Percentiles rank a stretch among this genome's conserved stretches.
phyloP scores from a whole-genome alignment of 495 filamentous ascomycete species.

The Apodospora peruviana region DNA sequence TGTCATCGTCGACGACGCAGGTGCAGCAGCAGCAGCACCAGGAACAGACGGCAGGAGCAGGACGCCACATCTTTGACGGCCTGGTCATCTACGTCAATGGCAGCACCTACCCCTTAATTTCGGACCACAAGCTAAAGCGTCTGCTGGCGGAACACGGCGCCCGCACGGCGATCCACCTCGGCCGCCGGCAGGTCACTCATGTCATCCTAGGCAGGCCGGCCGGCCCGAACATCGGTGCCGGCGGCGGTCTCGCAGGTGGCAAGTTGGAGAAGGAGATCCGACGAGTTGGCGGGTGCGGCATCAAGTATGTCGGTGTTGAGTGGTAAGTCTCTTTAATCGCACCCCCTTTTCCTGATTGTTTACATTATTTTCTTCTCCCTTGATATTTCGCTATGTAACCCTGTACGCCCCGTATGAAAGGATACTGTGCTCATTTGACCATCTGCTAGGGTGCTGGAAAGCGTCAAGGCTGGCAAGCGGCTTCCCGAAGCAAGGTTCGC shows the following conservation, averaged over 20 bases:
- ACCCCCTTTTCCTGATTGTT: not conserved
- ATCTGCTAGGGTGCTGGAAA: constrained; percentile 61
- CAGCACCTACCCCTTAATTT: constrained; percentile 71
- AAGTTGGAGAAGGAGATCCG: constrained; percentile 82
- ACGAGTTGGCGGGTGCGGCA: constrained; percentile 52
- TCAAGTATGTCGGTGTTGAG: constrained; percentile 80
- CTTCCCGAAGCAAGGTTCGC: constrained; percentile 69
- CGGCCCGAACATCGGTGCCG: constrained; percentile 44
- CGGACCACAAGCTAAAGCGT: constrained; percentile 80
- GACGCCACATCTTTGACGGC: constrained; percentile 51
- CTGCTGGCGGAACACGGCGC: constrained; percentile 71
- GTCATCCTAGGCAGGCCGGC: constrained; percentile 68
- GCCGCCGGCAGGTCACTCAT: constrained; percentile 73
- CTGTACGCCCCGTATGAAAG: constrained; percentile 1
- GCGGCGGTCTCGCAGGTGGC: constrained; percentile 71
- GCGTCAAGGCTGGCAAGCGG: constrained; percentile 67
- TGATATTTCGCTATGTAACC: constrained; percentile 1
- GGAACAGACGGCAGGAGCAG: constrained; percentile 10
- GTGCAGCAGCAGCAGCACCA: constrained; percentile 19
- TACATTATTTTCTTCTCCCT: constrained; percentile 8
- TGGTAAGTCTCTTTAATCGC: constrained; percentile 52
- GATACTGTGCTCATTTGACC: constrained; percentile 12
- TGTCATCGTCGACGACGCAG: constrained; percentile 25
- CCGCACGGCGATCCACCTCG: constrained; percentile 58
- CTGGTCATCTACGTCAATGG: constrained; percentile 84